Percentiles rank a stretch among this genome's conserved stretches.
Conservation (phyloP, 768 basidiomycete species). For the Boletus edulis region DNA sequence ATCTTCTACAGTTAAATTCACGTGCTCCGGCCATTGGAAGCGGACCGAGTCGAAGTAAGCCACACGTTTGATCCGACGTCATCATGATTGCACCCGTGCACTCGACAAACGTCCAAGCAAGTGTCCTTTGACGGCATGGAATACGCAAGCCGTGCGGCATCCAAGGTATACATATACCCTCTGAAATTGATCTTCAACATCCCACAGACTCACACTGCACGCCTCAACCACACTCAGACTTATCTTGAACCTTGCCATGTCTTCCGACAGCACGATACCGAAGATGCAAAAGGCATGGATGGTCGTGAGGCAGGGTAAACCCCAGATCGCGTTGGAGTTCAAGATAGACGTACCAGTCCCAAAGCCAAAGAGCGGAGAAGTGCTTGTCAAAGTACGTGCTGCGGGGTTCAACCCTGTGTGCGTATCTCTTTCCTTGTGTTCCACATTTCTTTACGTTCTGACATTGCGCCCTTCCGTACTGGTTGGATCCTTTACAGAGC, state of each 20-base stretch:
- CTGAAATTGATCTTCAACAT: no score
- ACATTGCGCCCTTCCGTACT: neutral
- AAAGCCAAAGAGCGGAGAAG: slow-evolving; percentile 37
- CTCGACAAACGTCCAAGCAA: no score
- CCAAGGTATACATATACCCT: no score
- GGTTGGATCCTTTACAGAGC: slow-evolving; percentile 38
- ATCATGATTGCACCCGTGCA: no score
- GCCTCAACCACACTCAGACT: neutral
- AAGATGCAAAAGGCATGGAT: slow-evolving; percentile 32
- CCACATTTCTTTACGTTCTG: neutral
- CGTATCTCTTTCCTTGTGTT: slow-evolving; percentile 8
- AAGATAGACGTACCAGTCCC: slow-evolving; percentile 30
- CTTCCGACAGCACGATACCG: slow-evolving; percentile 10
- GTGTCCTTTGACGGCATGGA: no score
- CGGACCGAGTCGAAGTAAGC: no score
- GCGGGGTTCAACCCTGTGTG: slow-evolving; percentile 71
- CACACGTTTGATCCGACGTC: no score
- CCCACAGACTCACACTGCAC: no score
- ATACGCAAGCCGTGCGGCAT: no score
- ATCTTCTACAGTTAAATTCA: no score
- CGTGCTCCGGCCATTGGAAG: no score
- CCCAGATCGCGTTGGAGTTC: slow-evolving; percentile 29
- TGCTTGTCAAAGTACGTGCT: slow-evolving; percentile 51
- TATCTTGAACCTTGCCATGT: neutral
- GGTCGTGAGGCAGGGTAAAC: slow-evolving; percentile 28